Percentiles rank a stretch among this genome's conserved stretches.
Evolutionary conservation across 441 rosid species (phyloP).

Genomic region (Pelargonium citronellum): DNA sequence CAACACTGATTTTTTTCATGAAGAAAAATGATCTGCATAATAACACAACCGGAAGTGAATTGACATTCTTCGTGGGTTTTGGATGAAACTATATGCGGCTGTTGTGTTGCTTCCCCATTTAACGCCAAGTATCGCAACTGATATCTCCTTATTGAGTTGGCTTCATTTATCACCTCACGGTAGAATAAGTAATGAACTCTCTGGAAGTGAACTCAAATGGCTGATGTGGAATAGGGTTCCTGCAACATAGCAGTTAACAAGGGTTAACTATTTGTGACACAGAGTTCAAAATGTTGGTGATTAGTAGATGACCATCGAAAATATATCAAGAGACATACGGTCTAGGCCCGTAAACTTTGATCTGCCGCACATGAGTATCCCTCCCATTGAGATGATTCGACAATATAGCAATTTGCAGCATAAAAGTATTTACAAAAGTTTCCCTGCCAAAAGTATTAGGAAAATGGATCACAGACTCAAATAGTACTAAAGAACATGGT

Average conservation of each 20-base stretch:
- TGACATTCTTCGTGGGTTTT: no score
- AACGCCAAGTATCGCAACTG: no score
- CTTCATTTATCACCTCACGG: slow-evolving; percentile 45
- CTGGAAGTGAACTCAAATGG: slow-evolving; percentile 75
- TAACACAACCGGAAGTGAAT: no score
- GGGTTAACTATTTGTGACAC: neutral
- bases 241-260: slow-evolving; percentile 24
- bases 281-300: neutral
- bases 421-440: slow-evolving; percentile 72
- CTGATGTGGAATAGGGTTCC: slow-evolving; percentile 72
- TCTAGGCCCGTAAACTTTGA: slow-evolving; percentile 87
- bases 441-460: slow-evolving; percentile 41
- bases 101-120: neutral
- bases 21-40: no score
- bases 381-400: slow-evolving; percentile 83
- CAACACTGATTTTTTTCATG: no score
- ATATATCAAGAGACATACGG: slow-evolving; percentile 37
- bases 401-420: slow-evolving; percentile 71
- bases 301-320: neutral
- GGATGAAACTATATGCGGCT: no score
- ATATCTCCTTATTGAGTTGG: no score
- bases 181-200: slow-evolving; percentile 68
- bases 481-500: neutral
- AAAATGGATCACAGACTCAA: neutral
- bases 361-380: slow-evolving; percentile 87